Percentiles rank a stretch among this genome's conserved stretches.
phyloP scores from a whole-genome alignment of 192 early-diverging fungal species.

The Chytriomyces sp. region DNA sequence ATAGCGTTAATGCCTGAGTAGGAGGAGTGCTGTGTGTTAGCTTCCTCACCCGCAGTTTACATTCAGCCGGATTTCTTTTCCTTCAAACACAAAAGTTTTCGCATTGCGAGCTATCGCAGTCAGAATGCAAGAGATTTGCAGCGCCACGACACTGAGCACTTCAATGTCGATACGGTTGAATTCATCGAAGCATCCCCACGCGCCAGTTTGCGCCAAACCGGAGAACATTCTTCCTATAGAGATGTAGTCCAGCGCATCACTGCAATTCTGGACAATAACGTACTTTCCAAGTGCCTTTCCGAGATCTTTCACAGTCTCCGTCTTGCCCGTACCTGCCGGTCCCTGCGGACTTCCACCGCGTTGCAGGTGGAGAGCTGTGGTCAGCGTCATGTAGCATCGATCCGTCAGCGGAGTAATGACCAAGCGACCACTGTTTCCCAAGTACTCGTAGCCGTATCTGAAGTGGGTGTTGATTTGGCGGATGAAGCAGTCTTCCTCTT shows the following conservation, averaged over 20 bases:
- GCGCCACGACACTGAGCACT: slow-evolving; percentile 63
- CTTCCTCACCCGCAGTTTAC: slow-evolving; percentile 42
- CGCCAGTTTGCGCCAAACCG: slow-evolving; percentile 64
- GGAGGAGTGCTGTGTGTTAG: not conserved
- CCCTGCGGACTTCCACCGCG: slow-evolving; percentile 64
- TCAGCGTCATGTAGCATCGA: slow-evolving; percentile 67
- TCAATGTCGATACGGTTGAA: slow-evolving; percentile 72
- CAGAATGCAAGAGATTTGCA: slow-evolving; percentile 63
- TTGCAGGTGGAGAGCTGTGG: slow-evolving; percentile 59
- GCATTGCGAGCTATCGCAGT: slow-evolving; percentile 56
- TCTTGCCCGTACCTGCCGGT: slow-evolving; percentile 66
- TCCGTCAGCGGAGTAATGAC: slow-evolving; percentile 69
- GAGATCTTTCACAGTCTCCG: slow-evolving; percentile 68
- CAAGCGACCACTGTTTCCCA: slow-evolving; percentile 62
- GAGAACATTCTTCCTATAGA: slow-evolving; percentile 67
- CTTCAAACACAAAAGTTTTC: slow-evolving; percentile 62
- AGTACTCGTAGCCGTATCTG: slow-evolving; percentile 59
- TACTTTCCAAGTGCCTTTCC: slow-evolving; percentile 66
- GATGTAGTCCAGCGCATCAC: slow-evolving; percentile 67
- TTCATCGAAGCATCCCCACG: slow-evolving; percentile 72
- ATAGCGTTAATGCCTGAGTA: not conserved
- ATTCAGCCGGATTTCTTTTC: slow-evolving; percentile 62
- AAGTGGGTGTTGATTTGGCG: slow-evolving; percentile 69
- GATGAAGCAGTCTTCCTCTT: slow-evolving; percentile 68
- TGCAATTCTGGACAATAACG: slow-evolving; percentile 67